Percentiles rank a stretch among this genome's conserved stretches.
Conservation (phyloP, 768 basidiomycete genomes). For the Fistulinella prunicolor region DNA sequence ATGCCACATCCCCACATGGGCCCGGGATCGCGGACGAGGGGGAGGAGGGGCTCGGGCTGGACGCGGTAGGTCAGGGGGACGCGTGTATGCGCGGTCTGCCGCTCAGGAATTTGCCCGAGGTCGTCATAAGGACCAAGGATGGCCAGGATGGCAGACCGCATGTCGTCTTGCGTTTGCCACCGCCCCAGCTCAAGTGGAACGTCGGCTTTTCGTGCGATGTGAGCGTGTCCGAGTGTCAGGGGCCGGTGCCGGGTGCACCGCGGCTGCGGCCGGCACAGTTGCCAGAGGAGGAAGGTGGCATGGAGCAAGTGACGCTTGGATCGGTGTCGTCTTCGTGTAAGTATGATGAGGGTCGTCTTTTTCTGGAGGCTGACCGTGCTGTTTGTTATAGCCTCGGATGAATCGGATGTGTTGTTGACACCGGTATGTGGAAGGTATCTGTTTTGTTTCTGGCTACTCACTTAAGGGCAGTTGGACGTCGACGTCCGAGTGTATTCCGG, state of each 20-base stretch:
- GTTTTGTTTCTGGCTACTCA: no score
- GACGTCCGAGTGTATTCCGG: conserved; percentile 16
- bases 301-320: conserved; percentile 15
- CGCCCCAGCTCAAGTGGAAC: conserved; percentile 5
- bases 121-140: not conserved
- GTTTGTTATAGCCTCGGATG: conserved; percentile 11
- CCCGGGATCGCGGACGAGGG: no score
- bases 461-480: not conserved
- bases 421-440: conserved; percentile 15
- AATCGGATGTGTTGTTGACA: conserved; percentile 4
- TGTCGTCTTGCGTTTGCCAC: conserved; percentile 11
- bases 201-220: not conserved
- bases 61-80: not conserved
- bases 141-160: conserved; percentile 1
- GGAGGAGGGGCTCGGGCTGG: no score
- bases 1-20: no score
- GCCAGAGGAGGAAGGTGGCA: conserved; percentile 21
- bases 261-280: conserved; percentile 21
- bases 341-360: conserved; percentile 6
- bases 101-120: conserved; percentile 8
- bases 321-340: not conserved
- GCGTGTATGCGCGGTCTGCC: conserved; percentile 13
- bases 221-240: not conserved
- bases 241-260: conserved; percentile 23
- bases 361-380: not conserved